Conservation (phyloP, 1,139 yeast genomes). For the Sugiyamaella xylanicola region DNA sequence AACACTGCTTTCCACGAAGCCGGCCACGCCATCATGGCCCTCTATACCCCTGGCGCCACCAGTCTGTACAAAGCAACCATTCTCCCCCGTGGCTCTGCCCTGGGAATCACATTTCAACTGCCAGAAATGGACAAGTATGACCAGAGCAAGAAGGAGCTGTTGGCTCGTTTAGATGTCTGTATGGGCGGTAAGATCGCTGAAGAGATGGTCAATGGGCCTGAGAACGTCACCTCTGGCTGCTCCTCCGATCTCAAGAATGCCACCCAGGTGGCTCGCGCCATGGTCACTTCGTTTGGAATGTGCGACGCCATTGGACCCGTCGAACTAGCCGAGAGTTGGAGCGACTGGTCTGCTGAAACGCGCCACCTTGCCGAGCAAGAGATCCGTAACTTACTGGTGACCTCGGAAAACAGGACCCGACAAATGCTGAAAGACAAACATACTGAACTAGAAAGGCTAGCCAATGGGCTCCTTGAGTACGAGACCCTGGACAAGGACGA, state of each 20-base stretch:
- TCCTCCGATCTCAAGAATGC: constrained; percentile 89
- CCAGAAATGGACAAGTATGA: constrained; percentile 99
- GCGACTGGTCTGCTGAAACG: constrained; percentile 86
- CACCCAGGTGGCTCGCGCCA: constrained; percentile 89
- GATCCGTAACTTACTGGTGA: constrained; percentile 71
- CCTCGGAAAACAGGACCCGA: constrained; percentile 80
- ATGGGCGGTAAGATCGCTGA: constrained; percentile 99
- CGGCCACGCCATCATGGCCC: constrained; percentile 97
- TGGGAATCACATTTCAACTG: constrained; percentile 94
- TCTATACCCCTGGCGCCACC: constrained; percentile 94
- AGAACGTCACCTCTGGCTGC: constrained; percentile 93
- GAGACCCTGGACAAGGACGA: constrained; percentile 93
- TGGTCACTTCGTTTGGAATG: constrained; percentile 98
- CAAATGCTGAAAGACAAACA: constrained; percentile 60
- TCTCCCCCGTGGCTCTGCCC: constrained; percentile 92
- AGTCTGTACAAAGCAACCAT: constrained; percentile 96
- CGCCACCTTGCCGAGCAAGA: constrained; percentile 92
- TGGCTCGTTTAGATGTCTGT: constrained; percentile 91
- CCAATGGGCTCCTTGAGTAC: constrained; percentile 90
- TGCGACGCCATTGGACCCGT: constrained; percentile 92
- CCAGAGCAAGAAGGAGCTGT: constrained; percentile 83
- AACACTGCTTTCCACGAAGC: constrained; percentile 99
- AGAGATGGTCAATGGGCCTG: constrained; percentile 86
- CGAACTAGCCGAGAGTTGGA: constrained; percentile 81
- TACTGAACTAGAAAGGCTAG: constrained; percentile 80